These are phyloP conservation scores for Cladosporium sp. DNA, from an alignment of 2,329 filamentous ascomycete genomes.

Conservation along the genomic window DNA sequence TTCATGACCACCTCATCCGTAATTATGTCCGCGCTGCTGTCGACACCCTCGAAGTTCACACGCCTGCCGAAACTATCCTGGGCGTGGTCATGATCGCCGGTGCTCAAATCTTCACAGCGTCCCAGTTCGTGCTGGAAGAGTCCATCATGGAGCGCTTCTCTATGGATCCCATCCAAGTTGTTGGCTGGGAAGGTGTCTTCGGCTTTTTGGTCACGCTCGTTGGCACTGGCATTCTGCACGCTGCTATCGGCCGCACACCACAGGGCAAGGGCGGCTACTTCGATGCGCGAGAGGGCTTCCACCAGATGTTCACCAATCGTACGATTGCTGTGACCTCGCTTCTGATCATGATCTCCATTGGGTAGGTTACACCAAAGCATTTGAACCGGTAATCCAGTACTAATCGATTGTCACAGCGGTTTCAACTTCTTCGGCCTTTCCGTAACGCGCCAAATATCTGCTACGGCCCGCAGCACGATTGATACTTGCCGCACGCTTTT, in stretches of 20 bases:
- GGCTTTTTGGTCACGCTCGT: conserved; percentile 76
- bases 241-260: conserved; percentile 69
- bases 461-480: conserved; percentile 91
- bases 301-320: conserved; percentile 69
- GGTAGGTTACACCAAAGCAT: conserved; percentile 50
- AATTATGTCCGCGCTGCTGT: conserved; percentile 33
- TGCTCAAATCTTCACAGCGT: conserved; percentile 94
- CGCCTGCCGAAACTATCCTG: conserved; percentile 66
- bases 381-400: neutral
- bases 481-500: conserved; percentile 97
- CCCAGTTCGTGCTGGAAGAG: conserved; percentile 94
- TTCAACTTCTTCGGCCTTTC: conserved; percentile 99
- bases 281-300: conserved; percentile 81
- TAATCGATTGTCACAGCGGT: conserved; percentile 52
- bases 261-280: conserved; percentile 79
- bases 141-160: conserved; percentile 77
- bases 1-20: conserved; percentile 18
- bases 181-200: conserved; percentile 95
- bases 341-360: conserved; percentile 96
- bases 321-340: conserved; percentile 73
- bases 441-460: conserved; percentile 83
- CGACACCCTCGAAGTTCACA: conserved; percentile 39
- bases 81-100: conserved; percentile 88
- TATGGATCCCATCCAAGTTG: conserved; percentile 83
- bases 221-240: conserved; percentile 76